Conservation (phyloP, 208 protist species). For the Leishmania tropica region DNA sequence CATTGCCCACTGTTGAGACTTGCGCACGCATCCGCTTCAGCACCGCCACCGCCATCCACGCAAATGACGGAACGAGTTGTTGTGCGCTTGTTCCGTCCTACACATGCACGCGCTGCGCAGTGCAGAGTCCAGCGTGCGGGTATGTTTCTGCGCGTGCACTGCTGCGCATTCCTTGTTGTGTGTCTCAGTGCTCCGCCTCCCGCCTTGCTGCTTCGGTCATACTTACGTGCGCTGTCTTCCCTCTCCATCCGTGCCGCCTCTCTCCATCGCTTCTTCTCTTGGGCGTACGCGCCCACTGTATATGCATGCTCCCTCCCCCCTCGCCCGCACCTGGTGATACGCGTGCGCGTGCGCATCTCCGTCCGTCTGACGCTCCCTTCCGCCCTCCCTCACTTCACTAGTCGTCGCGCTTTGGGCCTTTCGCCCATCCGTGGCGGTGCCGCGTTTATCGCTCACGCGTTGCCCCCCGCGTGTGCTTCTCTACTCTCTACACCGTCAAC, state of each 20-base stretch:
- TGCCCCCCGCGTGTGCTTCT: neutral
- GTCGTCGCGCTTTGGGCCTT: no score
- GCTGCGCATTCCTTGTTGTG: neutral
- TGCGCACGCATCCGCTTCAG: neutral
- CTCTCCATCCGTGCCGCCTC: neutral
- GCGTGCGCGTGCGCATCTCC: neutral
- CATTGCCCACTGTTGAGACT: neutral
- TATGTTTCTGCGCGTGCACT: neutral
- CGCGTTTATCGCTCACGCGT: neutral
- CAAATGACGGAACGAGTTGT: neutral
- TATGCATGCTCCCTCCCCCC: no score
- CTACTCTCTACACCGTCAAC: neutral
- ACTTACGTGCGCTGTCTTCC: neutral
- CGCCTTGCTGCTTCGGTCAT: neutral
- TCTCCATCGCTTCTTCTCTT: neutral
- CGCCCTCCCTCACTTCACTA: neutral
- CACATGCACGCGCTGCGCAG: neutral
- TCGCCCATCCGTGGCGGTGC: neutral
- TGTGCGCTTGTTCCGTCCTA: neutral
- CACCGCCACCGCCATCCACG: neutral
- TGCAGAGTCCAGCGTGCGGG: neutral
- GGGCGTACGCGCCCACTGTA: no score
- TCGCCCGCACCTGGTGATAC: neutral
- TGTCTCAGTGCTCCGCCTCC: neutral
- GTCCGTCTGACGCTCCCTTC: neutral